Evolutionary conservation across 345 rosid species (phyloP), one percentile per base, ranked within the genome.

Genomic region (Euphorbia peplus): DNA sequence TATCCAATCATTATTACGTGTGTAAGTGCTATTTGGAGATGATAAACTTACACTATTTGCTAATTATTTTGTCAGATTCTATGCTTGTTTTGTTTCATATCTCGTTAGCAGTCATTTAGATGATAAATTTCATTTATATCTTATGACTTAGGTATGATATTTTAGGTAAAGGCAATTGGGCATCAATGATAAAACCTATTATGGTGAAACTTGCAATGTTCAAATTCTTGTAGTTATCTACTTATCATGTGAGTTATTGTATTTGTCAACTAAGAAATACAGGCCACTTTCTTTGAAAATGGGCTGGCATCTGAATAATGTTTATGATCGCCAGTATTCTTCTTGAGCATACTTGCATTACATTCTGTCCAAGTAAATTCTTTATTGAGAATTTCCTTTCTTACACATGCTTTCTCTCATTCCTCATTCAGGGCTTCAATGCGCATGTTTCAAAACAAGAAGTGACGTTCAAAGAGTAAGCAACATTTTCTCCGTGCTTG

Each of bases 381-480:
- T 41, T 70, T 41, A 48, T 50, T 64, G 37, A 53, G 52, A 39
- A 54, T 48, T 44, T 42, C 54, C 22, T 35, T 13, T 64, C 24
- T 64, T 42, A 7, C 28, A 1, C 29, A 29, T 52, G 41, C 54
- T 52, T 29, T 41, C 55, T 39, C 67, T 63, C 66, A 42, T 59
- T 16, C 42, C 5, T 39, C 5, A 39, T 68, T 51, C 75, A 89
- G 91, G 88, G 72, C 60, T 78, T 76, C 85, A 87, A 88, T 76
- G 86, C 87, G 86, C 59, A 80, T 85, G 2, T 37, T 73, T 48
- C 91, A 90, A 47, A 87, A 88, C 67, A 86, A 86, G 64, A 80
- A 80, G 80, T 79, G 73, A 71, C 90, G 77, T 88, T 87, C 73
- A 84, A 75, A 37, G 90, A 90, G 96, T 92, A 83, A 85, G 96